Evolutionary conservation across 2,329 filamentous ascomycete genomes (phyloP), one percentile per base, ranked within the genome.

Genomic region (Cladosporium sphaerospermum): DNA sequence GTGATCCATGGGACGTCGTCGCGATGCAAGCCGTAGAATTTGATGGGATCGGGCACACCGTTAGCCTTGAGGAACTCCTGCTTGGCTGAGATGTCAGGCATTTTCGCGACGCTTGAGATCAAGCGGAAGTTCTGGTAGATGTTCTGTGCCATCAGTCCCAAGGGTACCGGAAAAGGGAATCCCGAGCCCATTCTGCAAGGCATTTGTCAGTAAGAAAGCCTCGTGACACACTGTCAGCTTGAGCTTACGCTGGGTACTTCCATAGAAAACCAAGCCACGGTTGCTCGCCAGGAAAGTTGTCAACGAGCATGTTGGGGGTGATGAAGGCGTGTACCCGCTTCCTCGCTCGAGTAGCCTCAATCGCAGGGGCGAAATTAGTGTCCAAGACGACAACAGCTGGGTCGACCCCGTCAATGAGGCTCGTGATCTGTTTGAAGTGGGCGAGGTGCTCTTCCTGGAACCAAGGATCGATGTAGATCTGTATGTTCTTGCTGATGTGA

Each of bases 1-100:
- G 47, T 43, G 39, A 51, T 51, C 47, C 47, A 51, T 14, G 47
- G 47, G 16, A 43, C 31, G 31, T 51, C 47, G 9, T 39, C 18
- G 31, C 47, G 47, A 32, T 51, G 47, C 4, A 51, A 19, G 39
- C 47, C 47, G 40, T 43, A 51, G 40, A 51, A 51, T 39, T 51
- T 51, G 47, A 51, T 43, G 39, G 47, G 47, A 13, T 51, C 47
- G 1, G 47, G 47, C 10, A 51, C 40, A 5, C 47, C 47, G 18
- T 44, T 36, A 9, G 47, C 28, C 23, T 36, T 34, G 31, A 51
- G 18, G 40, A 51, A 51, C 3, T 33, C 31, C 23, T 40, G 32
- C 9, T 51, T 51, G 47, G 47, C 47, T 28, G 47, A 43, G 16
- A 51, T 28, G 18, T 43, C 47, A 8, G 47, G 47, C 40, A 43